Percentiles rank a stretch among this genome's conserved stretches.
phyloP scores from a whole-genome alignment of 192 early-diverging fungal genomes.

The Linnemannia schmuckeri region DNA sequence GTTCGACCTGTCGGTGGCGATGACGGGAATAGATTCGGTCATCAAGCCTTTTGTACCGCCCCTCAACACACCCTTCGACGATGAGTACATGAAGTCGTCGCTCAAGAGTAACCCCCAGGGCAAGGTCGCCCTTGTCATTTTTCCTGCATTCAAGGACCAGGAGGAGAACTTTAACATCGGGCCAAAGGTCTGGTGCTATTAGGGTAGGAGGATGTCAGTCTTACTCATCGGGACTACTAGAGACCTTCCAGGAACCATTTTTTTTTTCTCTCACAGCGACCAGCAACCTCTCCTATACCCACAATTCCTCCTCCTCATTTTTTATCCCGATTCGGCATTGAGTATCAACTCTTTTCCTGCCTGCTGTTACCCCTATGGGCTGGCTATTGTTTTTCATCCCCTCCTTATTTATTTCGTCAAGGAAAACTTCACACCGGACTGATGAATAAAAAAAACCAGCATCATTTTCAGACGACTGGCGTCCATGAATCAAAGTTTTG shows the following conservation, averaged over 20 bases:
- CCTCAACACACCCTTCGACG: slow-evolving; percentile 22
- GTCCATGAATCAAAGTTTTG: too few relatives aligned
- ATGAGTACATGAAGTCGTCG: slow-evolving; percentile 36
- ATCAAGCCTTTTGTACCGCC: slow-evolving; percentile 19
- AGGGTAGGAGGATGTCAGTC: neutral
- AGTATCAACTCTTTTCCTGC: neutral
- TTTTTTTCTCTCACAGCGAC: neutral
- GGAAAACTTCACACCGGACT: neutral
- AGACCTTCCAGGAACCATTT: neutral
- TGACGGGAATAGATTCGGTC: slow-evolving; percentile 25
- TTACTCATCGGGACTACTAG: neutral
- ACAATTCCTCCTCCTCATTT: neutral
- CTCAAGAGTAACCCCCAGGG: slow-evolving; percentile 40
- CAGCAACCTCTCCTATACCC: neutral
- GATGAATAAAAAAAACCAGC: neutral
- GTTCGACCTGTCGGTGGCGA: slow-evolving; percentile 41
- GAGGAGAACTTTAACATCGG: slow-evolving; percentile 7
- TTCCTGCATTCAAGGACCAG: slow-evolving; percentile 40
- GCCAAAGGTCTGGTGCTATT: slow-evolving; percentile 52
- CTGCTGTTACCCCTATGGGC: neutral
- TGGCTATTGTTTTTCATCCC: neutral
- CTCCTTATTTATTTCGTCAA: neutral
- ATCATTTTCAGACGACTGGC: too few relatives aligned
- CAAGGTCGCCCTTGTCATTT: slow-evolving; percentile 41
- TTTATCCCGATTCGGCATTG: neutral